These are phyloP conservation scores for Globisporangium alternatum DNA, from an alignment of 352 stramenopile species.

Conservation along the genomic window DNA sequence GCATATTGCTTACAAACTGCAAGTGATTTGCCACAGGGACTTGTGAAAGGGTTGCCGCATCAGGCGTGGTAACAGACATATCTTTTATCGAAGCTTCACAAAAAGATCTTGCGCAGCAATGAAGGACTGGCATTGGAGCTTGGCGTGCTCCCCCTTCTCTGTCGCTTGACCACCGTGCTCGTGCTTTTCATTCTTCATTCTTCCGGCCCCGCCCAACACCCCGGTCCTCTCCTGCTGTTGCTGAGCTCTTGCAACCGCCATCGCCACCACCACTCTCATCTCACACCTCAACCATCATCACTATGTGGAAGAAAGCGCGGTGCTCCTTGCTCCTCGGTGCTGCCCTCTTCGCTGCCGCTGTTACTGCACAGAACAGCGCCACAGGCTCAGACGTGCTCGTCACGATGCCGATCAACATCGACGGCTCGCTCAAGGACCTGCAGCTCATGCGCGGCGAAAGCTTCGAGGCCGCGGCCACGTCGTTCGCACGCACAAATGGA, in stretches of 20 bases:
- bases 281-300: not conserved
- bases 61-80: constrained; percentile 4
- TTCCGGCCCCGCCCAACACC: not conserved
- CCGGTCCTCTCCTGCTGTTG: not conserved
- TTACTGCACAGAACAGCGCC: constrained; percentile 21
- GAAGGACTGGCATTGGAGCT: not conserved
- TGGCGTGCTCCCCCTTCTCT: not conserved
- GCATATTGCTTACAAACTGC: not conserved
- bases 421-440: constrained; percentile 57
- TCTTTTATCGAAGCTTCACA: constrained; percentile 22
- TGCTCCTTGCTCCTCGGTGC: constrained; percentile 26
- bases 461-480: constrained; percentile 54
- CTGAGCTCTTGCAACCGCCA: not conserved
- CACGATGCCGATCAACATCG: constrained; percentile 61
- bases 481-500: constrained; percentile 61
- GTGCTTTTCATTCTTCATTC: constrained; percentile 5
- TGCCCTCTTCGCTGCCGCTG: constrained; percentile 15
- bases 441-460: constrained; percentile 69
- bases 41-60: constrained; percentile 1
- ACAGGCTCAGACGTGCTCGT: constrained; percentile 49
- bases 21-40: not conserved
- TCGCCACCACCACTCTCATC: constrained; percentile 8
- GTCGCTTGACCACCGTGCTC: not conserved
- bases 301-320: constrained; percentile 19
- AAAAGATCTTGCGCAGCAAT: constrained; percentile 13